Evolutionary conservation across 139 green algal genomes (phyloP).

Genomic region (Nannochloris sp.): DNA sequence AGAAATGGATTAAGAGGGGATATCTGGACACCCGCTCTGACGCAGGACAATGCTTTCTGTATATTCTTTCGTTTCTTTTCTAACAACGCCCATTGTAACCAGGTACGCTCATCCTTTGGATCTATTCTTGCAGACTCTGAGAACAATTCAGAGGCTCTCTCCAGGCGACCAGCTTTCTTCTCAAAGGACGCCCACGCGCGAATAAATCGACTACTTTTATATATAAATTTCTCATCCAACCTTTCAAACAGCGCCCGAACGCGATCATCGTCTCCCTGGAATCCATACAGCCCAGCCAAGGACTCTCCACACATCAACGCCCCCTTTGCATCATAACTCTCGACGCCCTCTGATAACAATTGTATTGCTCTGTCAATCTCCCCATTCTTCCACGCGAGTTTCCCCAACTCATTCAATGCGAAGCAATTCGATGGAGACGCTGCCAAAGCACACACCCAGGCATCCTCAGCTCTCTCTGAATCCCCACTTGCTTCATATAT

Average conservation of each 20-base stretch:
- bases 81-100: conserved; percentile 61
- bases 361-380: conserved; percentile 18
- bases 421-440: conserved; percentile 34
- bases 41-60: conserved; percentile 38
- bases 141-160: conserved; percentile 29
- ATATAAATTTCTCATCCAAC: not conserved
- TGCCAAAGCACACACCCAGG: conserved; percentile 19
- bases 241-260: conserved; percentile 28
- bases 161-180: conserved; percentile 44
- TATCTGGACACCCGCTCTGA: conserved; percentile 31
- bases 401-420: conserved; percentile 43
- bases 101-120: conserved; percentile 48
- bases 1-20: conserved; percentile 55
- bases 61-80: conserved; percentile 40
- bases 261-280: conserved; percentile 27
- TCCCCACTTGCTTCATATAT: conserved; percentile 13
- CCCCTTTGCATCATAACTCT: conserved; percentile 15
- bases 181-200: conserved; percentile 56
- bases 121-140: not conserved
- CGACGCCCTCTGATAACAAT: conserved; percentile 32
- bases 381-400: conserved; percentile 42
- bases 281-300: conserved; percentile 47
- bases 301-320: conserved; percentile 48
- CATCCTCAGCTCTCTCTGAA: conserved; percentile 9
- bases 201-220: conserved; percentile 32